phyloP scores from a whole-genome alignment of 805 yeast species.

The Candida endomychidarum region DNA sequence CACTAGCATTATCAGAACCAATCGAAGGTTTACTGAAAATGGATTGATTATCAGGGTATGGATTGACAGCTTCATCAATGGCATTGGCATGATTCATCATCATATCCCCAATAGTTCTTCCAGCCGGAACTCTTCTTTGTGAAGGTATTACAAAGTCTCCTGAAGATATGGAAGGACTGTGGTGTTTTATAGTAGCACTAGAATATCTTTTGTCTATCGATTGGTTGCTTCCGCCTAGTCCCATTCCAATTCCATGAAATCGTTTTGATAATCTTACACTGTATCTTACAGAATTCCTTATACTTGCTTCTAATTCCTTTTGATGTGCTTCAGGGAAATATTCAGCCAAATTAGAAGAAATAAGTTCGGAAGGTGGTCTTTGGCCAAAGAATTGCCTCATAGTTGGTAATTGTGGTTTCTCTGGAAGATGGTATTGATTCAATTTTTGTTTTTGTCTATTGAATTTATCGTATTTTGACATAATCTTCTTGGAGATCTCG shows the following conservation, averaged over 20 bases:
- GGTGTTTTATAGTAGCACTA: slow-evolving; percentile 13
- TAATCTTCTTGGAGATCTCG: slow-evolving; percentile 51
- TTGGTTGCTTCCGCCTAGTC: slow-evolving; percentile 13
- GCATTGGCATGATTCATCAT: slow-evolving; percentile 55
- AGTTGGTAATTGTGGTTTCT: slow-evolving; percentile 15
- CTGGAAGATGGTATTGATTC: slow-evolving; percentile 26
- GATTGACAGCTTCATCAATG: slow-evolving; percentile 47
- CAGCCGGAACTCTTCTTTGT: slow-evolving; percentile 15
- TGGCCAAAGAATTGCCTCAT: slow-evolving; percentile 70
- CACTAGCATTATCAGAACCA: slow-evolving; percentile 14
- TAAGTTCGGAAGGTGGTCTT: slow-evolving; percentile 90
- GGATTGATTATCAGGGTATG: slow-evolving; percentile 25
- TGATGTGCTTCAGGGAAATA: slow-evolving; percentile 86
- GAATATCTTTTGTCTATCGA: slow-evolving; percentile 21
- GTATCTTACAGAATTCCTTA: slow-evolving; percentile 79
- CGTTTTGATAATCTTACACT: slow-evolving; percentile 60
- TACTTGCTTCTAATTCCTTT: slow-evolving; percentile 70
- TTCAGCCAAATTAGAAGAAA: slow-evolving; percentile 83
- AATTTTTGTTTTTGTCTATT: slow-evolving; percentile 22
- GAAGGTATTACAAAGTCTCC: slow-evolving; percentile 16
- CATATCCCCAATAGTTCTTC: slow-evolving; percentile 63
- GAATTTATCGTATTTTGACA: slow-evolving; percentile 29
- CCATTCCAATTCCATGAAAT: slow-evolving; percentile 18
- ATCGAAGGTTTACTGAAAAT: slow-evolving; percentile 27
- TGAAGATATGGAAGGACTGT: slow-evolving; percentile 15